phyloP scores from a whole-genome alignment of 2,329 filamentous ascomycete species.

The Sporothrix pseudoabietina region DNA sequence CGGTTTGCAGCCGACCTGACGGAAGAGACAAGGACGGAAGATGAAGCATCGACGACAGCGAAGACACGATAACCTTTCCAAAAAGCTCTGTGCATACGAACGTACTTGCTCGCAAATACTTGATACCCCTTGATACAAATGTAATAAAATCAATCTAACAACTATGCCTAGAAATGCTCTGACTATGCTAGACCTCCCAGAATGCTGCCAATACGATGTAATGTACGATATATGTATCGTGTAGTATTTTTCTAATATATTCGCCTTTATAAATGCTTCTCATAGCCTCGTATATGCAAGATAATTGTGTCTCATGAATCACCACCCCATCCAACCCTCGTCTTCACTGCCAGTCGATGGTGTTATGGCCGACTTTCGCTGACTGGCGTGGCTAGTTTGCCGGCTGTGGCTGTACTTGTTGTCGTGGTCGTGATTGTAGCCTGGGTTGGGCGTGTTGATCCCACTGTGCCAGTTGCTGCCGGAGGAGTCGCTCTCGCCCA shows the following conservation, averaged over 20 bases:
- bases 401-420: background rate
- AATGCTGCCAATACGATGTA: background rate
- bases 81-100: background rate
- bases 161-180: background rate
- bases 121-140: slow-evolving; percentile 21
- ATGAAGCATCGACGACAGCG: background rate
- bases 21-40: background rate
- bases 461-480: slow-evolving; percentile 20
- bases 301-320: background rate
- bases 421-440: background rate
- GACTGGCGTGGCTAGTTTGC: background rate
- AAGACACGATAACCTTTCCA: background rate
- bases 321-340: slow-evolving; percentile 27
- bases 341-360: slow-evolving; percentile 15
- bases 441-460: background rate
- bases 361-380: background rate
- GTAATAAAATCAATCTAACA: background rate
- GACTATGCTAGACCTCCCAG: background rate
- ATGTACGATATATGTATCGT: background rate
- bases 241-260: background rate
- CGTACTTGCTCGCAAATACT: background rate
- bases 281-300: background rate
- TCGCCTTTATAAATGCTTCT: background rate
- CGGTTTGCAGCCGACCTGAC: slow-evolving; percentile 39
- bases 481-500: background rate